Conservation (phyloP, 805 yeast species). For the Kluyveromyces nonfermentans region DNA sequence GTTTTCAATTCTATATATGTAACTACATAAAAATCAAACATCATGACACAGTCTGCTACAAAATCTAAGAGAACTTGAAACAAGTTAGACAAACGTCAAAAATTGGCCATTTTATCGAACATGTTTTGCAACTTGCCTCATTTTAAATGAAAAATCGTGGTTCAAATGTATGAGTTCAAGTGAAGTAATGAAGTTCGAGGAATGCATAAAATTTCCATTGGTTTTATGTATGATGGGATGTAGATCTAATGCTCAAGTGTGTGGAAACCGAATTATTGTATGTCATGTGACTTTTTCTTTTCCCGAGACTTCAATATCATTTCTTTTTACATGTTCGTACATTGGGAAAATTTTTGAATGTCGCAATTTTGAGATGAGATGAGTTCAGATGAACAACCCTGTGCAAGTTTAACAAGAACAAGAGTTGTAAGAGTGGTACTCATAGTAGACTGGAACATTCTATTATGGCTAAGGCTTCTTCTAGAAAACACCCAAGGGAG, state of each 20-base stretch:
- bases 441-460: background rate
- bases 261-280: background rate
- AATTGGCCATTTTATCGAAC: background rate
- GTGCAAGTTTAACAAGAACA: background rate
- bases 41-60: background rate
- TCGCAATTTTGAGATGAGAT: conserved; percentile 16
- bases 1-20: background rate
- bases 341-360: background rate
- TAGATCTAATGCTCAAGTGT: too few relatives aligned
- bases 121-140: background rate
- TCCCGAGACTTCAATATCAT: background rate
- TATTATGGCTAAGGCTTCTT: background rate
- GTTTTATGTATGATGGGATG: too few relatives aligned
- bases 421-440: background rate
- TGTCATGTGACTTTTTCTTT: background rate
- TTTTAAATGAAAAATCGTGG: too few relatives aligned
- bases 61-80: background rate
- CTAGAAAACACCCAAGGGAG: background rate
- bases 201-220: too few relatives aligned
- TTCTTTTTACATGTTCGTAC: background rate
- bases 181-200: too few relatives aligned
- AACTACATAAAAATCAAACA: background rate
- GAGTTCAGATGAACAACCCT: conserved; percentile 7
- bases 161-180: background rate
- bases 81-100: background rate